Percentiles rank a stretch among this genome's conserved stretches.
Evolutionary conservation across 495 filamentous ascomycete genomes (phyloP).

Genomic region (Daldinia loculata): DNA sequence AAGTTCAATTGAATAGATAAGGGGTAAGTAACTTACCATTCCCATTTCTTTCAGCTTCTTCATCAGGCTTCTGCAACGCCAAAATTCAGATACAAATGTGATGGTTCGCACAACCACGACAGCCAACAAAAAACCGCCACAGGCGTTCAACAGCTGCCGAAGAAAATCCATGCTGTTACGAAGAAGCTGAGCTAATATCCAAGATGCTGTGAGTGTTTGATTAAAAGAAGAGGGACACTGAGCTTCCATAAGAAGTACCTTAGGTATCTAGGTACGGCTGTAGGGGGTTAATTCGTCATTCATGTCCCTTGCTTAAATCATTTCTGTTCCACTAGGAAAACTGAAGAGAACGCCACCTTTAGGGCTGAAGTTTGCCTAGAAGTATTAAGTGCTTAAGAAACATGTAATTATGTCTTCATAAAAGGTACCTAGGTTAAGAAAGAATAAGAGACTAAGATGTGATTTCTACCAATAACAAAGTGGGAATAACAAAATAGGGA

Average conservation of each 20-base stretch:
- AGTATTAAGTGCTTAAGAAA: no score
- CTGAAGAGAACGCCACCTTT: no score
- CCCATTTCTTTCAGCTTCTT: constrained; percentile 33
- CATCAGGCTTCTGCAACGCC: constrained; percentile 30
- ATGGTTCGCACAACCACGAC: constrained; percentile 17
- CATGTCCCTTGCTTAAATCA: background rate
- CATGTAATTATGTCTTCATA: no score
- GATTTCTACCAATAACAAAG: no score
- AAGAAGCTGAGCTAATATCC: background rate
- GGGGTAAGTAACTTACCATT: constrained; percentile 25
- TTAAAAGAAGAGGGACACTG: background rate
- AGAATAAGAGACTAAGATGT: no score
- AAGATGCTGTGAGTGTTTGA: background rate
- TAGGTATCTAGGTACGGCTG: background rate
- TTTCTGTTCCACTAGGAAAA: no score
- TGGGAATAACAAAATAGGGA: no score
- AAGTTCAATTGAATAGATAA: background rate
- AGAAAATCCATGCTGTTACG: constrained; percentile 18
- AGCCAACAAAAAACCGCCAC: constrained; percentile 29
- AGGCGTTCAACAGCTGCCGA: constrained; percentile 23
- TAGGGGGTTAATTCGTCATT: background rate
- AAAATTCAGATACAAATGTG: constrained; percentile 32
- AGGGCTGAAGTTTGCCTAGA: no score
- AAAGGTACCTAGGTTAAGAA: no score
- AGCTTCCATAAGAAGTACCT: background rate